Conservation (phyloP, 164 flowering plant species). For the Stephania yunnanensis region DNA sequence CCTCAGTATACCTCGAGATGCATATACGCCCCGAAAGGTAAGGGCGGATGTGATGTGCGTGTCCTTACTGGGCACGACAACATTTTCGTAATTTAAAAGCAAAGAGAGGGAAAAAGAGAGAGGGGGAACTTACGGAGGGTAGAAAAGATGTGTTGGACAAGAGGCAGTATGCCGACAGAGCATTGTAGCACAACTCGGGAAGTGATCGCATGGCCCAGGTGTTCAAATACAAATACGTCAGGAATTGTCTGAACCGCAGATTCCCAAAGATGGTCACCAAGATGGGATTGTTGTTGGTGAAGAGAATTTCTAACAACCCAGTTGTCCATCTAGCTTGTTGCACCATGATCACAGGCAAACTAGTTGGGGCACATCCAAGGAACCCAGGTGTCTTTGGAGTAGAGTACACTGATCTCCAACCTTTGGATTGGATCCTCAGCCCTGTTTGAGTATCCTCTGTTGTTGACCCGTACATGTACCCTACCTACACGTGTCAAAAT, state of each 20-base stretch:
- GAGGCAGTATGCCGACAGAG: constrained; percentile 50
- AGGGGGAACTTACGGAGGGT: constrained; percentile 52
- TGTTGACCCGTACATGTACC: constrained; percentile 54
- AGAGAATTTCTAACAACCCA: constrained; percentile 45
- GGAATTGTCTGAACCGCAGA: constrained; percentile 39
- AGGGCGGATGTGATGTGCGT: no score
- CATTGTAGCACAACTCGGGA: constrained; percentile 45
- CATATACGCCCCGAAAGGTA: no score
- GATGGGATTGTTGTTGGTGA: constrained; percentile 33
- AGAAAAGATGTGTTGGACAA: constrained; percentile 40
- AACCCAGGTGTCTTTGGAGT: constrained; percentile 40
- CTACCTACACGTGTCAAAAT: constrained; percentile 31
- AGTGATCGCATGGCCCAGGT: constrained; percentile 34
- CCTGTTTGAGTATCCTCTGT: constrained; percentile 56
- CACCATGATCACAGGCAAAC: constrained; percentile 26
- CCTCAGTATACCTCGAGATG: no score
- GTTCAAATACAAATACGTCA: constrained; percentile 21
- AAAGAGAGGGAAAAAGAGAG: no score
- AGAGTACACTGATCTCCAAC: constrained; percentile 31
- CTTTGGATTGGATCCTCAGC: constrained; percentile 38
- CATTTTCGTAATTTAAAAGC: no score
- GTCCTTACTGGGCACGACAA: no score
- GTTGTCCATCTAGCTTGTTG: constrained; percentile 60
- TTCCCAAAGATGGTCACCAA: constrained; percentile 18
- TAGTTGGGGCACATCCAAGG: constrained; percentile 45